Conservation (phyloP, 2,329 filamentous ascomycete genomes). For the Ceratocystis diversiconidia region DNA sequence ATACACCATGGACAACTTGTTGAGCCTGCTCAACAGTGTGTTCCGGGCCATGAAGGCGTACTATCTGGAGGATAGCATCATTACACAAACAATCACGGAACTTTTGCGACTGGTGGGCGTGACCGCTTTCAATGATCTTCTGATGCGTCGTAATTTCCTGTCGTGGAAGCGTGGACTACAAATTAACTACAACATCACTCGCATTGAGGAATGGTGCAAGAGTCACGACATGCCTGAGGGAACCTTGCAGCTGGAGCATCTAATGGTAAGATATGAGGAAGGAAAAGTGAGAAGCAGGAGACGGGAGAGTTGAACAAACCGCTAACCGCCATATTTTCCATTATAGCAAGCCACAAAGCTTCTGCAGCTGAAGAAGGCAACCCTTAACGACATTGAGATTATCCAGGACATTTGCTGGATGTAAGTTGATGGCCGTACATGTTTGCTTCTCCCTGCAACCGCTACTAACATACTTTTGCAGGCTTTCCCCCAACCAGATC, state of each 20-base stretch:
- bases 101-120: conserved; percentile 85
- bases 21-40: conserved; percentile 89
- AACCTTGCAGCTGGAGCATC: conserved; percentile 88
- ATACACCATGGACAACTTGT: conserved; percentile 98
- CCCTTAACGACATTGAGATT: conserved; percentile 97
- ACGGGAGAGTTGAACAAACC: background rate
- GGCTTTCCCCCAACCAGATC: conserved; percentile 95
- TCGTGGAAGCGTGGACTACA: conserved; percentile 98
- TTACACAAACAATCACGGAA: conserved; percentile 90
- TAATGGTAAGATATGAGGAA: conserved; percentile 53
- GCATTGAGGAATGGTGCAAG: conserved; percentile 99
- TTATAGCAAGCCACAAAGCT: conserved; percentile 88
- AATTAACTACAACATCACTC: conserved; percentile 99
- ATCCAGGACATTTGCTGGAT: conserved; percentile 99
- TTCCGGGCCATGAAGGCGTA: conserved; percentile 99
- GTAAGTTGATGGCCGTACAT: conserved; percentile 40
- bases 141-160: conserved; percentile 96
- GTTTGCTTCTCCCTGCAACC: background rate
- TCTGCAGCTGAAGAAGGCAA: conserved; percentile 95
- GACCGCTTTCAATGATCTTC: conserved; percentile 92
- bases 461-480: conserved; percentile 25
- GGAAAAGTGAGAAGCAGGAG: background rate
- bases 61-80: conserved; percentile 90
- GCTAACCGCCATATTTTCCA: background rate
- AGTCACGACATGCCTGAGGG: conserved; percentile 99